Conservation (phyloP, 106 monocot genomes). For the Acorus gramineus region DNA sequence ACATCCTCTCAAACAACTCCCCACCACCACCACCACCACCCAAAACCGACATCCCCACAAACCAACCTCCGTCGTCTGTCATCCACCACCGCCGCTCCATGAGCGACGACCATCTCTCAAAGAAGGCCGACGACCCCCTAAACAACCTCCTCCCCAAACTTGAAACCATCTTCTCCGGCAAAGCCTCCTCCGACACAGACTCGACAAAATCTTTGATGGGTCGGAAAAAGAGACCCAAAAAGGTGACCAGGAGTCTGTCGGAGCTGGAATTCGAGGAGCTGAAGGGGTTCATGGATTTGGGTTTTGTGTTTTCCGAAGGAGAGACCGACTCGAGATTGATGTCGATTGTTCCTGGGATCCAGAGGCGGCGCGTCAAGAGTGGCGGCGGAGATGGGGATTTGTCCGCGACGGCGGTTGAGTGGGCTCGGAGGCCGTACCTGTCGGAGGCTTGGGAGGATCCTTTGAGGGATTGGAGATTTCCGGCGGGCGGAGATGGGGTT, state of each 20-base stretch:
- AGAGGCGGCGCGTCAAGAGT: conserved; percentile 2
- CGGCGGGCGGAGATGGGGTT: conserved; percentile 15
- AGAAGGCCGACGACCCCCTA: not conserved
- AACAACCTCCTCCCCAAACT: not conserved
- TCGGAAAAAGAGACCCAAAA: conserved; percentile 8
- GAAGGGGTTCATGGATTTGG: conserved; percentile 68
- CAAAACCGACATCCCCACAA: no score
- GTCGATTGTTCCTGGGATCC: conserved; percentile 57
- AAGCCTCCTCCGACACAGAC: not conserved
- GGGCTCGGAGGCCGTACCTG: conserved; percentile 47
- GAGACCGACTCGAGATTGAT: conserved; percentile 42
- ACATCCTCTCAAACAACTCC: not conserved
- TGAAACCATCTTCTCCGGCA: conserved; percentile 14
- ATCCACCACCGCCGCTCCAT: not conserved
- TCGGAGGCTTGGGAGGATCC: conserved; percentile 54
- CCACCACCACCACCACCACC: not conserved
- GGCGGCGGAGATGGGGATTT: not conserved
- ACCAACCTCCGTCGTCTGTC: not conserved
- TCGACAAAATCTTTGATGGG: not conserved
- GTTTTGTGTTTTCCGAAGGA: conserved; percentile 55
- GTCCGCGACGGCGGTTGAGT: not conserved
- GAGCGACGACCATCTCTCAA: conserved; percentile 2
- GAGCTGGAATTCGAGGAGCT: conserved; percentile 78
- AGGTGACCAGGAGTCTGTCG: conserved; percentile 44
- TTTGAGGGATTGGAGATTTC: conserved; percentile 44